Base-by-base conservation (phyloP, 2,329 filamentous ascomycete species). In the Claviceps sp. region DNA sequence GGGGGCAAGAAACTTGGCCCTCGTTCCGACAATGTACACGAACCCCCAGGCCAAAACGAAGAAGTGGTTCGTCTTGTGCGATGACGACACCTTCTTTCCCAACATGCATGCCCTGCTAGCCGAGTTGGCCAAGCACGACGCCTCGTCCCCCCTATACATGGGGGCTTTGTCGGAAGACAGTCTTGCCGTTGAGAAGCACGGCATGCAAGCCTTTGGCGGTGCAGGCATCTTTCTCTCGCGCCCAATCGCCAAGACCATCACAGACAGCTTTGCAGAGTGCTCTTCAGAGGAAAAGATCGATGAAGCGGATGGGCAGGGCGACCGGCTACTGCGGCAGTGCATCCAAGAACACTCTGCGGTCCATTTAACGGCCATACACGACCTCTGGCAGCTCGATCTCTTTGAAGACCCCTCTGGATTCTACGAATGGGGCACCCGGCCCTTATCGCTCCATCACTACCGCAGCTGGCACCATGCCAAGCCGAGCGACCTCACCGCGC, bases 71-170 rank as follows among this genome's bases (percentile, higher is more conserved):
- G 78, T 79, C 19, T 71, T 77, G 17, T 81, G 80, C 59, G 80
- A 83, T 56, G 80, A 83, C 56, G 80, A 83, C 56, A 83, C 80
- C 2, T 82, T 81, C 61, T 83, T 82, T 67, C 72, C 75, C 6
- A 79, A 74, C 52, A 78, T 81, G 61, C 67, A 78, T 52, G 70
- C 67, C 11, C 64, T 83, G 11, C 68, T 74, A 2, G 67, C 75
- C 48, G 73, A 70, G 47, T 68, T 82, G 34, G 65, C 65, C n/a
- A 63, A 69, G 4, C 78, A 75, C 59, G 75, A 82, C 58, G 64
- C 74, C 52, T 68, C 64, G 2, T 64, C 70, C 48, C 70, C 73
- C 54, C 71, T 78, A 58, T 83, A 83, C 60, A 71, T 82, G 46
- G 80, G 80, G 40, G 77, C 77, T 5, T 62, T 83, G 14, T 81